A percentile compares a stretch with the other conserved stretches of the same genome.
These are phyloP conservation scores for Ambrosiella xylebori DNA, from an alignment of 2,329 filamentous ascomycete species.

Conservation along the genomic window DNA sequence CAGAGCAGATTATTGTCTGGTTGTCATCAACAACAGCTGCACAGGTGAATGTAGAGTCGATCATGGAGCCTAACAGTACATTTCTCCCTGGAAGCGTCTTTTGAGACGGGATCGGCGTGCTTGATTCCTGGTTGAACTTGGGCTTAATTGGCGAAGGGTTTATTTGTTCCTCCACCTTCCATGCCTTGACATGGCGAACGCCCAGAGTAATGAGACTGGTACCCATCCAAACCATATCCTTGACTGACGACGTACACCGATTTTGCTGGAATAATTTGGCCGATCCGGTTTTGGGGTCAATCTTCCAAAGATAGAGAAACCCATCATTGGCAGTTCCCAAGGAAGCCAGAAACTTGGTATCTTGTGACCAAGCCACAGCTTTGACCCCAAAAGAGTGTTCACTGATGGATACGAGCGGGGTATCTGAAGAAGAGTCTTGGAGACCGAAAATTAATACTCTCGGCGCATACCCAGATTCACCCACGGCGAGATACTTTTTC, in stretches of 20 bases:
- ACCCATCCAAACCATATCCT: constrained; percentile 82
- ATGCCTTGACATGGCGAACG: constrained; percentile 82
- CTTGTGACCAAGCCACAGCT: constrained; percentile 74
- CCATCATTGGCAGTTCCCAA: constrained; percentile 82
- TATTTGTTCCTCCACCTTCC: constrained; percentile 58
- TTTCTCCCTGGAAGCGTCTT: constrained; percentile 73
- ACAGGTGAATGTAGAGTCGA: constrained; percentile 72
- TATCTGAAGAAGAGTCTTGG: constrained; percentile 61
- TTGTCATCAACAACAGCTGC: constrained; percentile 53
- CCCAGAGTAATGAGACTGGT: constrained; percentile 70
- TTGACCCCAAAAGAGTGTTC: constrained; percentile 85
- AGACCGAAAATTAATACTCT: constrained; percentile 81
- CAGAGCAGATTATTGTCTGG: constrained; percentile 69
- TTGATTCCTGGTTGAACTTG: constrained; percentile 25
- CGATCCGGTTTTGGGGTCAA: constrained; percentile 66
- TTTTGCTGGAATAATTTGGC: constrained; percentile 70
- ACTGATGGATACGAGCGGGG: constrained; percentile 65
- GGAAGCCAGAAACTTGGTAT: constrained; percentile 74
- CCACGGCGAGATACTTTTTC: constrained; percentile 73
- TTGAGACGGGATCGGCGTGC: constrained; percentile 19
- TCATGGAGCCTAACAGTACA: constrained; percentile 61
- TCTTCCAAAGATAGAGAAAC: constrained; percentile 78
- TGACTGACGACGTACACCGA: constrained; percentile 76
- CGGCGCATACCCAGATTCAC: constrained; percentile 88
- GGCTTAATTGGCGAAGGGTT: constrained; percentile 46